These are phyloP conservation scores for Celoporthe dispersa DNA, from an alignment of 2,329 filamentous ascomycete genomes.

Conservation along the genomic window DNA sequence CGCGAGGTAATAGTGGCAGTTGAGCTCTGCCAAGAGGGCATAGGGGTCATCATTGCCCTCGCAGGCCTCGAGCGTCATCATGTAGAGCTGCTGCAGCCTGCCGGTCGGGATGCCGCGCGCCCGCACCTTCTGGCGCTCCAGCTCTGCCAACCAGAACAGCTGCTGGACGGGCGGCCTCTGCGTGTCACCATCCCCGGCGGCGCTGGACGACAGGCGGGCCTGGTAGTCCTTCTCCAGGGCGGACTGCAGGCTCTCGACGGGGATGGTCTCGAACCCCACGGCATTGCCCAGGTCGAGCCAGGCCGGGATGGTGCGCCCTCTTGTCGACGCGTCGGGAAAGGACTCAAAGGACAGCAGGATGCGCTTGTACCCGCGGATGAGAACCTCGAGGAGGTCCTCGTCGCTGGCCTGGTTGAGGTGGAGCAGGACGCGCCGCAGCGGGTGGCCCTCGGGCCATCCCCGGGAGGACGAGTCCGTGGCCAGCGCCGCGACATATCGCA, in stretches of 20 bases:
- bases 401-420: slow-evolving; percentile 19
- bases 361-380: slow-evolving; percentile 23
- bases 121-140: slow-evolving; percentile 28
- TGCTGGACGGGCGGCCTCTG: slow-evolving; percentile 15
- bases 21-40: slow-evolving; percentile 14
- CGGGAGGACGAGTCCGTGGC: slow-evolving; percentile 15
- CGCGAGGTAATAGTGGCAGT: slow-evolving; percentile 22
- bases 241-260: slow-evolving; percentile 16
- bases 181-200: not conserved
- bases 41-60: not conserved
- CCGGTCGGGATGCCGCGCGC: slow-evolving; percentile 11
- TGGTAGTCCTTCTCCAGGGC: slow-evolving; percentile 22
- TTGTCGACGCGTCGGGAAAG: not conserved
- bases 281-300: slow-evolving; percentile 29
- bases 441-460: slow-evolving; percentile 24
- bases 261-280: slow-evolving; percentile 22
- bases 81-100: slow-evolving; percentile 9
- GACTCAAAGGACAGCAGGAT: slow-evolving; percentile 25
- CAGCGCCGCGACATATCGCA: slow-evolving; percentile 22
- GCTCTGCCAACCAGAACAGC: slow-evolving; percentile 23
- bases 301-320: slow-evolving; percentile 18
- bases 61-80: slow-evolving; percentile 16
- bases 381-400: slow-evolving; percentile 21
- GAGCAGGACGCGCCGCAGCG: slow-evolving; percentile 23
- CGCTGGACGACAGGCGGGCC: not conserved